Evolutionary conservation across 1,284 basidiomycete species (phyloP).

Genomic region (Mycena sp.): DNA sequence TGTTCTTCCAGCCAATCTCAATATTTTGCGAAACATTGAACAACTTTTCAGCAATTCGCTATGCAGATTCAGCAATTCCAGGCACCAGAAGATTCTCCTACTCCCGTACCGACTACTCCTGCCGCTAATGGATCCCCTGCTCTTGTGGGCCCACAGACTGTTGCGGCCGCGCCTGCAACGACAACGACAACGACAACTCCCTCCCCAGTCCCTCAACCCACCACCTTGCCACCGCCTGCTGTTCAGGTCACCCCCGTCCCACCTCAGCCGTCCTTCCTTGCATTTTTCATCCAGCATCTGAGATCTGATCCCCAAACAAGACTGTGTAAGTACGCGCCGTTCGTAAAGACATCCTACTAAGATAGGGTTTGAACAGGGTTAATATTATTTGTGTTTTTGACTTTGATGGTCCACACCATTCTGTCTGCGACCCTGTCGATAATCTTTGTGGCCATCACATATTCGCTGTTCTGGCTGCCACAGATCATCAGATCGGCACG

Average conservation of each 20-base stretch:
- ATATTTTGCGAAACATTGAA: too few species aligned
- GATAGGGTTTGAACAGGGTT: slow-evolving; percentile 61
- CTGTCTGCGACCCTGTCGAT: slow-evolving; percentile 77
- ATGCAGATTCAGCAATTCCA: slow-evolving; percentile 85
- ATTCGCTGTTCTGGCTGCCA: slow-evolving; percentile 84
- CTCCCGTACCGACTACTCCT: slow-evolving; percentile 32
- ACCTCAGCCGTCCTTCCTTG: slow-evolving; percentile 50
- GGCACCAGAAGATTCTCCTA: slow-evolving; percentile 70
- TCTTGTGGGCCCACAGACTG: slow-evolving; percentile 27
- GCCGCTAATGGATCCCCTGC: slow-evolving; percentile 21
- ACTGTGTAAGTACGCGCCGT: slow-evolving; percentile 59
- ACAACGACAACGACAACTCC: too few species aligned
- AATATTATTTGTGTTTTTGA: slow-evolving; percentile 70
- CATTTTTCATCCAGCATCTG: slow-evolving; percentile 64
- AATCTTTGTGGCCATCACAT: slow-evolving; percentile 75
- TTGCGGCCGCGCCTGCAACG: too few species aligned
- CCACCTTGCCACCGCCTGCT: slow-evolving; percentile 29
- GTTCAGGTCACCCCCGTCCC: slow-evolving; percentile 17
- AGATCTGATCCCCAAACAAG: slow-evolving; percentile 76
- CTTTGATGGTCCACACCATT: slow-evolving; percentile 77
- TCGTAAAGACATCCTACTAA: neutral
- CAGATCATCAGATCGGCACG: slow-evolving; percentile 84
- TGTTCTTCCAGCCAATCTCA: slow-evolving; percentile 37
- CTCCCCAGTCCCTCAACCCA: slow-evolving; percentile 18
- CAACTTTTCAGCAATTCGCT: slow-evolving; percentile 83